phyloP scores from a whole-genome alignment of 1,284 basidiomycete genomes.

The Puccinia novopanici region DNA sequence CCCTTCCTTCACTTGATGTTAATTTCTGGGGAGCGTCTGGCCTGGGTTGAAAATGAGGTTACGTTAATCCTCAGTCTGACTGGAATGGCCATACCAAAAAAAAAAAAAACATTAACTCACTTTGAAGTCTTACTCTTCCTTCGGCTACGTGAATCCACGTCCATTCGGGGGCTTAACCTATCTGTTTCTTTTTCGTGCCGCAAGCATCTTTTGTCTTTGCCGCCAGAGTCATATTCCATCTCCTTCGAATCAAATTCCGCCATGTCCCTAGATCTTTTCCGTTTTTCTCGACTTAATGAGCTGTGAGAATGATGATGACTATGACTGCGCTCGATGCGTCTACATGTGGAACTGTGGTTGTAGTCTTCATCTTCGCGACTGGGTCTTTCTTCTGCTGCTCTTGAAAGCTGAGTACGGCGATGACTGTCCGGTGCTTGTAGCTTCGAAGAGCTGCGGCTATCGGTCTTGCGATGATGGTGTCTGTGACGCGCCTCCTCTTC shows the following conservation, averaged over 20 bases:
- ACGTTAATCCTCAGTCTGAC: too few species aligned
- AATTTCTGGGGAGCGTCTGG: too few species aligned
- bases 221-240: not conserved
- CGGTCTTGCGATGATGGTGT: not conserved
- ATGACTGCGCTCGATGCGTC: not conserved
- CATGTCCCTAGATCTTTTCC: not conserved
- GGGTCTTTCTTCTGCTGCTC: not conserved
- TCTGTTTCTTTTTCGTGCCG: not conserved
- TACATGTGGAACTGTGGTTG: not conserved
- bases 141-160: not conserved
- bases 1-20: not conserved
- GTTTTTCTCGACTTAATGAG: not conserved
- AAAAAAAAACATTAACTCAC: not conserved
- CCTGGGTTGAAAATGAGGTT: too few species aligned
- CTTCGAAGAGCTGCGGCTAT: not conserved
- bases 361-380: not conserved
- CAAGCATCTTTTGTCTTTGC: not conserved
- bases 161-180: not conserved
- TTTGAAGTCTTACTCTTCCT: not conserved
- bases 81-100: not conserved
- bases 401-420: not conserved
- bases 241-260: not conserved
- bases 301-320: not conserved
- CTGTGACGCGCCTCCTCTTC: not conserved
- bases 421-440: not conserved